Conservation (phyloP, 1,284 basidiomycete genomes). For the Ceraceosorus guamensis region DNA sequence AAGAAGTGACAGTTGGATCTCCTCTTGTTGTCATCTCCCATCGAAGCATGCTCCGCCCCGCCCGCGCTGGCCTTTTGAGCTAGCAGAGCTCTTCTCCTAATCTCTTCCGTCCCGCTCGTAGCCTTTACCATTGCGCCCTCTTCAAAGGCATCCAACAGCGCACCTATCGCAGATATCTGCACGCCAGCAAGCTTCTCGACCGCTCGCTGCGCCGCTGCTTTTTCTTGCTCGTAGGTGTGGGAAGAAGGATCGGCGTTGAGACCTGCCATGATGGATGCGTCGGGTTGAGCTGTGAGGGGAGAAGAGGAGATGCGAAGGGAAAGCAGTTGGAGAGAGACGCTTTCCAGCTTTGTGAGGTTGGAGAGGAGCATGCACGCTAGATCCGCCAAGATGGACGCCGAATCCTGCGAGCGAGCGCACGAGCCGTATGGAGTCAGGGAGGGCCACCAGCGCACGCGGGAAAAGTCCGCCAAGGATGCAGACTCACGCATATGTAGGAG, state of each 20-base stretch:
- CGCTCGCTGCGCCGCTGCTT: constrained; percentile 26
- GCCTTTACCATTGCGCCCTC: constrained; percentile 42
- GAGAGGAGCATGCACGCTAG: constrained; percentile 93
- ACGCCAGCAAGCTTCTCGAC: constrained; percentile 22
- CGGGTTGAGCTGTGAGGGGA: constrained; percentile 33
- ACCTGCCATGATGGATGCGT: constrained; percentile 28
- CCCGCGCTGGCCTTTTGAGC: constrained; percentile 10
- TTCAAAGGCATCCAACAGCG: constrained; percentile 44
- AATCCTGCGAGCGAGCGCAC: too few species aligned
- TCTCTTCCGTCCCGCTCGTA: constrained; percentile 18
- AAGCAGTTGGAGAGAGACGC: constrained; percentile 63
- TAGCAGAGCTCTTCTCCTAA: background rate
- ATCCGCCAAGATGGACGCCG: constrained; percentile 80
- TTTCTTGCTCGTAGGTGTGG: constrained; percentile 35
- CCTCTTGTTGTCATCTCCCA: constrained; percentile 34
- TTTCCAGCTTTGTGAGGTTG: constrained; percentile 76
- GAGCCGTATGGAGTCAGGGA: too few species aligned
- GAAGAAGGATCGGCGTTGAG: constrained; percentile 40
- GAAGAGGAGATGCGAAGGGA: constrained; percentile 53
- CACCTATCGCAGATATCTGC: constrained; percentile 37
- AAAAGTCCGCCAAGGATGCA: too few species aligned
- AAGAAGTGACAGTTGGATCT: constrained; percentile 47
- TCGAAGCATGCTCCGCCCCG: constrained; percentile 13
- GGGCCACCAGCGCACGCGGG: too few species aligned
- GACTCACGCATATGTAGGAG: constrained; percentile 82